Conservation (phyloP, 345 rosid genomes). For the Eucalyptus tenuipes region DNA sequence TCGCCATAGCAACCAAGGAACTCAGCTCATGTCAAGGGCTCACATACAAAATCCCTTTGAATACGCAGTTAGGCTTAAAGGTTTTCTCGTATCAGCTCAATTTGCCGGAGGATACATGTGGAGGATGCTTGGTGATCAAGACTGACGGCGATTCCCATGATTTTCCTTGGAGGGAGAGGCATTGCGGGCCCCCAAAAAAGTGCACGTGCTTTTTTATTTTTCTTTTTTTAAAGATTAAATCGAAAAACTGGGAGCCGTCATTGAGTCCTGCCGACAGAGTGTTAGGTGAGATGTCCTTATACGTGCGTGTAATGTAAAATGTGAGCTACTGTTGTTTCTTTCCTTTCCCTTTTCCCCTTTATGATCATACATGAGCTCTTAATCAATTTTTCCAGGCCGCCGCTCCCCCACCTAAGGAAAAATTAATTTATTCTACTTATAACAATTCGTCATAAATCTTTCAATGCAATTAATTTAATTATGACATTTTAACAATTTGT, state of each 20-base stretch:
- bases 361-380: background rate
- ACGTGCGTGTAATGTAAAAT: background rate
- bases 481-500: accelerated
- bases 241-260: background rate
- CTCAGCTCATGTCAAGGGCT: background rate
- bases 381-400: background rate
- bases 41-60: background rate
- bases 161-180: background rate
- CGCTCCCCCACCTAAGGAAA: background rate
- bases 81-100: background rate
- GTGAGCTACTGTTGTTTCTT: background rate
- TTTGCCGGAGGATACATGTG: background rate
- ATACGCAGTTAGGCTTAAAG: background rate
- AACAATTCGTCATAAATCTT: too few relatives aligned
- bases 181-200: background rate
- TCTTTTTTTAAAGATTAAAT: background rate
- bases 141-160: background rate
- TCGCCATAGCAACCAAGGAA: background rate
- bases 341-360: background rate
- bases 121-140: background rate
- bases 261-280: background rate
- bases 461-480: too few relatives aligned
- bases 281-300: background rate
- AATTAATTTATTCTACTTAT: too few relatives aligned
- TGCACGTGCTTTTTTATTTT: background rate